Percentiles rank a stretch among this genome's conserved stretches.
phyloP scores from a whole-genome alignment of 164 flowering plant genomes.

The Berberis thunbergii region DNA sequence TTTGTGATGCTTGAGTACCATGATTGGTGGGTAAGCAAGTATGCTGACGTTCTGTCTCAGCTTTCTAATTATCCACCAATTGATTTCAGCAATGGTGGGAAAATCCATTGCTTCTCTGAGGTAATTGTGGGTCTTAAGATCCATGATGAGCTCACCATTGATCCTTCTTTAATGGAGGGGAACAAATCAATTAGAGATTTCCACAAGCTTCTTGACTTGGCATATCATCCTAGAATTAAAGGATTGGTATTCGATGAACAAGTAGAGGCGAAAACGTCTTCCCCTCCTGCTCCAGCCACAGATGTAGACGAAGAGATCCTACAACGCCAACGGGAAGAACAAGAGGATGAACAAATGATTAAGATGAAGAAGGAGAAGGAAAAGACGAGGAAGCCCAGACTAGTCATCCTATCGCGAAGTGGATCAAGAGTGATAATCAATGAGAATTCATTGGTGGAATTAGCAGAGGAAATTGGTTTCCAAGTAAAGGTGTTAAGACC shows the following conservation, averaged over 20 bases:
- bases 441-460: conserved; percentile 44
- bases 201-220: conserved; percentile 46
- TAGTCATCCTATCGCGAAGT: conserved; percentile 62
- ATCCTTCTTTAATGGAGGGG: conserved; percentile 41
- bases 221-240: conserved; percentile 58
- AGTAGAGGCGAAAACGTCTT: conserved; percentile 13
- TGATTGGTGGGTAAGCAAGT: conserved; percentile 78
- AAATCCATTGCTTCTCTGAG: conserved; percentile 75
- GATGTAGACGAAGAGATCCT: not conserved
- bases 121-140: conserved; percentile 71
- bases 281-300: conserved; percentile 9
- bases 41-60: conserved; percentile 49
- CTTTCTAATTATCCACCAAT: conserved; percentile 66
- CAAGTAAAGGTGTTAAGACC: conserved; percentile 61
- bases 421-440: conserved; percentile 69
- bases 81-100: conserved; percentile 43
- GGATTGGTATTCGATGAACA: conserved; percentile 42
- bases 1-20: conserved; percentile 83
- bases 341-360: not conserved
- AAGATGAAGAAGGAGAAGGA: not conserved
- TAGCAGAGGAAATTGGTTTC: conserved; percentile 72
- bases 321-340: not conserved
- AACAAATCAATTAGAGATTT: conserved; percentile 56
- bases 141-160: conserved; percentile 81
- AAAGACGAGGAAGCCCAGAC: conserved; percentile 35